Conservation (phyloP, 2,329 filamentous ascomycete genomes). For the Fusarium staphyleae region DNA sequence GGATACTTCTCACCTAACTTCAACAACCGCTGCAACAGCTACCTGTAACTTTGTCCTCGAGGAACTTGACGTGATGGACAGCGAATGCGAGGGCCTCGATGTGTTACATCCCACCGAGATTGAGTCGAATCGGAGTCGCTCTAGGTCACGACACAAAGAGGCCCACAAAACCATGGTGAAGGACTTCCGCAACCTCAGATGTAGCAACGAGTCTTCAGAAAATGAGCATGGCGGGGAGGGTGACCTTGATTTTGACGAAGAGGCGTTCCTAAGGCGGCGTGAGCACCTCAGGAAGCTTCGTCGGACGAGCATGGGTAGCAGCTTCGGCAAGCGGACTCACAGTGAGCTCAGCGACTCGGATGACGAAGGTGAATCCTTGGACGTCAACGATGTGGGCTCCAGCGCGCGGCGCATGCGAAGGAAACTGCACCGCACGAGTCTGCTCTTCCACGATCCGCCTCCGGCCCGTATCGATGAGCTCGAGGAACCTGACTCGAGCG, state of each 20-base stretch:
- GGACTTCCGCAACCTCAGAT: conserved; percentile 55
- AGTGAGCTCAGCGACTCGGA: conserved; percentile 62
- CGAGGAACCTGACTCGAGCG: conserved; percentile 59
- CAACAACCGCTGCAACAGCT: conserved; percentile 27
- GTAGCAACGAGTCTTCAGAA: conserved; percentile 50
- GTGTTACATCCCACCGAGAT: conserved; percentile 55
- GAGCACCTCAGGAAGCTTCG: conserved; percentile 54
- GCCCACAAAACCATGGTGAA: conserved; percentile 54
- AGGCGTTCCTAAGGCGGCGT: conserved; percentile 50
- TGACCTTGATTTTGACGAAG: conserved; percentile 49
- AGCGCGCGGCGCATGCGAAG: conserved; percentile 58
- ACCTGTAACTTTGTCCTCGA: conserved; percentile 52
- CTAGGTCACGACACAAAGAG: conserved; percentile 48
- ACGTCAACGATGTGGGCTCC: conserved; percentile 53
- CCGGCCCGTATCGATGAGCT: conserved; percentile 60
- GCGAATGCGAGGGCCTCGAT: conserved; percentile 52
- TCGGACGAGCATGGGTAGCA: conserved; percentile 60
- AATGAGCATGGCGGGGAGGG: conserved; percentile 47
- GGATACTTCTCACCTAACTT: conserved; percentile 32
- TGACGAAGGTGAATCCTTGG: conserved; percentile 50
- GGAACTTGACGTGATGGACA: conserved; percentile 56
- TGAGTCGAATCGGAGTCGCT: conserved; percentile 55
- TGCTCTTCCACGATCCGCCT: conserved; percentile 59
- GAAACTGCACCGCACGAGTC: conserved; percentile 54
- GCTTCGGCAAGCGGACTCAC: conserved; percentile 62